A percentile compares a stretch with the other conserved stretches of the same genome.
phyloP scores from a whole-genome alignment of 208 protist species.

The Leishmania braziliensis region DNA sequence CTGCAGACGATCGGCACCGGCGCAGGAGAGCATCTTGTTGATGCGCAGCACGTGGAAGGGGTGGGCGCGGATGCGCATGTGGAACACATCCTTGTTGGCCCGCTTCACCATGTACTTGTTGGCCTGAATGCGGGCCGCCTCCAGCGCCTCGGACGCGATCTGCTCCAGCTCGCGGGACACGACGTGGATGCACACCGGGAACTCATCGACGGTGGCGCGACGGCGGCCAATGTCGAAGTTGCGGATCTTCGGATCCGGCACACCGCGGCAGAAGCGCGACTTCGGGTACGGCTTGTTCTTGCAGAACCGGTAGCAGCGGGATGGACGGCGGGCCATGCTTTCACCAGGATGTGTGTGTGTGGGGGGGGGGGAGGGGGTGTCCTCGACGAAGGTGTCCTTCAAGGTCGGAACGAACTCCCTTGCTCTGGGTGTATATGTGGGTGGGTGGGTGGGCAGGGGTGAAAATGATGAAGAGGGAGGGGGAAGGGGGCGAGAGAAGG shows the following conservation, averaged over 20 bases:
- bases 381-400: neutral
- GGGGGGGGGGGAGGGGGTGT: neutral
- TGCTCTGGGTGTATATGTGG: neutral
- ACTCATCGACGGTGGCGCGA: slow-evolving; percentile 95
- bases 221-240: slow-evolving; percentile 99
- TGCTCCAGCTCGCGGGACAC: slow-evolving; percentile 99
- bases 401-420: neutral
- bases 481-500: neutral
- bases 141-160: slow-evolving; percentile 98
- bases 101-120: slow-evolving; percentile 99
- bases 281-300: slow-evolving; percentile 88
- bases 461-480: neutral
- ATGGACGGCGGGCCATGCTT: slow-evolving; percentile 75
- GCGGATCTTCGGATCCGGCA: slow-evolving; percentile 98
- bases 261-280: slow-evolving; percentile 98
- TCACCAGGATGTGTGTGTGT: neutral
- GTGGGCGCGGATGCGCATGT: slow-evolving; percentile 98
- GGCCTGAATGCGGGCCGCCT: slow-evolving; percentile 98
- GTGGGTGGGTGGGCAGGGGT: neutral
- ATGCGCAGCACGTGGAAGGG: slow-evolving; percentile 99
- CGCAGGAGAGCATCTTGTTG: slow-evolving; percentile 99
- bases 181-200: slow-evolving; percentile 98
- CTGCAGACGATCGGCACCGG: slow-evolving; percentile 99
- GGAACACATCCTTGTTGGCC: slow-evolving; percentile 98
- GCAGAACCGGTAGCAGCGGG: slow-evolving; percentile 79